A percentile compares a stretch with the other conserved stretches of the same genome.
phyloP scores from a whole-genome alignment of 768 basidiomycete genomes.

The Calvatia gigantea region DNA sequence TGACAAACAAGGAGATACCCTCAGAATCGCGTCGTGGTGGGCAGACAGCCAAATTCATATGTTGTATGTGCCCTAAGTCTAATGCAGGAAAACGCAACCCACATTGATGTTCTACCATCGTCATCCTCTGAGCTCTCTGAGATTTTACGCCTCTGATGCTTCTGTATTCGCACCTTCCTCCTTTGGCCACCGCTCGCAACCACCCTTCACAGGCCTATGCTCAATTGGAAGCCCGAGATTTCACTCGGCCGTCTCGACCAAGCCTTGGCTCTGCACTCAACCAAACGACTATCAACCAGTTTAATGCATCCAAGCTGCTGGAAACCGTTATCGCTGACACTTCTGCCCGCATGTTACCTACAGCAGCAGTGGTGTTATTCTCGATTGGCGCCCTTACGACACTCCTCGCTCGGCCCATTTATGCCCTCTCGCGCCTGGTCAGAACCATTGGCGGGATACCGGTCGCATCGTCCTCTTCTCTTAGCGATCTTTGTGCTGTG shows the following conservation, averaged over 20 bases:
- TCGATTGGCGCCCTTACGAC: constrained; percentile 8
- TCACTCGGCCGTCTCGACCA: constrained; percentile 5
- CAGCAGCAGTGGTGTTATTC: constrained; percentile 6
- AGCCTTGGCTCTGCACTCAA: neutral
- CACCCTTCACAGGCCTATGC: neutral
- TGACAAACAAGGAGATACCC: neutral
- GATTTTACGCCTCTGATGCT: constrained; percentile 58
- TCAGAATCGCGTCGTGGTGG: constrained; percentile 17
- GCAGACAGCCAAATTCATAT: constrained; percentile 14
- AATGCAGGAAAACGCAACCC: constrained; percentile 12
- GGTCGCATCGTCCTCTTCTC: neutral
- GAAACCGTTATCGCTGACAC: neutral
- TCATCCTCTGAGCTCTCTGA: constrained; percentile 50
- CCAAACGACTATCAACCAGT: constrained; percentile 6
- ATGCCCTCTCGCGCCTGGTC: neutral
- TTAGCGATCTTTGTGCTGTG: neutral
- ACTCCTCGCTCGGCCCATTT: constrained; percentile 3
- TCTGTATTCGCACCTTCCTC: constrained; percentile 21
- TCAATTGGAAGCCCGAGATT: neutral
- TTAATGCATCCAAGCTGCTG: constrained; percentile 8
- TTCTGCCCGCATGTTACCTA: constrained; percentile 6
- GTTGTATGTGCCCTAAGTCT: neutral
- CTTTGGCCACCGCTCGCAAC: neutral
- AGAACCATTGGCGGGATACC: neutral
- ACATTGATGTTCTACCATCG: constrained; percentile 48